These are phyloP conservation scores for Coemansia asiatica DNA, from an alignment of 192 early-diverging fungal genomes.

Conservation along the genomic window DNA sequence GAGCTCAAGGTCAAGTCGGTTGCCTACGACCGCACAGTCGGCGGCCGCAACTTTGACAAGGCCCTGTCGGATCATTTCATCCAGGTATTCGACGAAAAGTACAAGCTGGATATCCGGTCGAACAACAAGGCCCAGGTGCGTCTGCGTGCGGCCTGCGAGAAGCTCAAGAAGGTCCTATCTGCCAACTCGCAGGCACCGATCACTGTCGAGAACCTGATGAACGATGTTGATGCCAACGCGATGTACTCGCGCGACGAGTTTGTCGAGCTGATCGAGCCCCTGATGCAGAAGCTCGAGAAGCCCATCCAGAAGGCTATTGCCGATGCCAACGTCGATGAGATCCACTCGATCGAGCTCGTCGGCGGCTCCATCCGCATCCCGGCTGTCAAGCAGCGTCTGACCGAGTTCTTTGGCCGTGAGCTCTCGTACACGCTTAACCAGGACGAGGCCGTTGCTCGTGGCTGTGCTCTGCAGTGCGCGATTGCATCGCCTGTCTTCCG, in stretches of 20 bases:
- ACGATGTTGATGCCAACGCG: conserved; percentile 89
- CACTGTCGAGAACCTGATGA: conserved; percentile 95
- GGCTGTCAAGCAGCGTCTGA: conserved; percentile 85
- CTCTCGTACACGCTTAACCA: conserved; percentile 93
- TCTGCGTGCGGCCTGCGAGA: conserved; percentile 84
- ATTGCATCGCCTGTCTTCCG: conserved; percentile 96
- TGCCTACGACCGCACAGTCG: conserved; percentile 91
- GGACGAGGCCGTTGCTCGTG: conserved; percentile 96
- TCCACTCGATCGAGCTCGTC: conserved; percentile 92
- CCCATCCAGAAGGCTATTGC: conserved; percentile 78
- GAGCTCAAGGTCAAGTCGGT: conserved; percentile 89
- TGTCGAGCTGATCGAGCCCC: conserved; percentile 73
- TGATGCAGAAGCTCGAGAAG: conserved; percentile 68
- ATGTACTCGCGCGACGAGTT: conserved; percentile 84
- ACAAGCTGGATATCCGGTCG: conserved; percentile 87
- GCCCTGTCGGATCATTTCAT: conserved; percentile 84
- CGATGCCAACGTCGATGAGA: conserved; percentile 78
- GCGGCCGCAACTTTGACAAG: conserved; percentile 95
- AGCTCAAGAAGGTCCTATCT: conserved; percentile 94
- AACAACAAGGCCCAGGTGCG: conserved; percentile 91
- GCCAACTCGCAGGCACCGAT: conserved; percentile 89
- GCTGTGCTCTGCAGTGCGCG: conserved; percentile 95
- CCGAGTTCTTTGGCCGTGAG: conserved; percentile 86
- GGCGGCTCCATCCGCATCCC: conserved; percentile 95
- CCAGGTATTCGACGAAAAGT: conserved; percentile 88